Conservation (phyloP, 306 rosid genomes). For the Vigna trinervia region DNA sequence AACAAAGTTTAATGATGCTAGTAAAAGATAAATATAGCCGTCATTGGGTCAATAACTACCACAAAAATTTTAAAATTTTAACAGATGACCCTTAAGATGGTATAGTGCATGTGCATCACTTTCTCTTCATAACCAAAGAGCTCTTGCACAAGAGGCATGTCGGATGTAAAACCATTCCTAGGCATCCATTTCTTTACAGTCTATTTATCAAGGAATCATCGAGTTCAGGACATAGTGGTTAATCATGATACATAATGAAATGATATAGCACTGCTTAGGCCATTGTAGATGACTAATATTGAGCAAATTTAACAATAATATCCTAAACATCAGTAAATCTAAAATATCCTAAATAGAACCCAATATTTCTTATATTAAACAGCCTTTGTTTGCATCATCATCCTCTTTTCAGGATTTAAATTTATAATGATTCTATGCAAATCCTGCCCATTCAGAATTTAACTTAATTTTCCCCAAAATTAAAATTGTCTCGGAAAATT, state of each 20-base stretch:
- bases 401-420: neutral
- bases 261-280: neutral
- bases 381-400: neutral
- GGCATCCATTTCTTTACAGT: neutral
- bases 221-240: neutral
- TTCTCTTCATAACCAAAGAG: neutral
- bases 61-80: neutral
- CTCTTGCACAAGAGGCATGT: neutral
- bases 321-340: neutral
- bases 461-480: neutral
- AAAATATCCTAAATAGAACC: neutral
- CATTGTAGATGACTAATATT: neutral
- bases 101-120: neutral
- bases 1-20: constrained; percentile 3
- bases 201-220: neutral
- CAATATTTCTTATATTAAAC: neutral
- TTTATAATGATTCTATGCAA: neutral
- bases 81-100: neutral
- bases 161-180: neutral
- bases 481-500: too few relatives aligned
- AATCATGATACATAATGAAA: constrained; percentile 1
- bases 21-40: neutral
- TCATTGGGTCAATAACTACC: neutral
- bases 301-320: neutral
- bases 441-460: neutral